These are phyloP conservation scores for Xerocomus brunneocitrinus DNA, from an alignment of 768 basidiomycete genomes.

Conservation along the genomic window DNA sequence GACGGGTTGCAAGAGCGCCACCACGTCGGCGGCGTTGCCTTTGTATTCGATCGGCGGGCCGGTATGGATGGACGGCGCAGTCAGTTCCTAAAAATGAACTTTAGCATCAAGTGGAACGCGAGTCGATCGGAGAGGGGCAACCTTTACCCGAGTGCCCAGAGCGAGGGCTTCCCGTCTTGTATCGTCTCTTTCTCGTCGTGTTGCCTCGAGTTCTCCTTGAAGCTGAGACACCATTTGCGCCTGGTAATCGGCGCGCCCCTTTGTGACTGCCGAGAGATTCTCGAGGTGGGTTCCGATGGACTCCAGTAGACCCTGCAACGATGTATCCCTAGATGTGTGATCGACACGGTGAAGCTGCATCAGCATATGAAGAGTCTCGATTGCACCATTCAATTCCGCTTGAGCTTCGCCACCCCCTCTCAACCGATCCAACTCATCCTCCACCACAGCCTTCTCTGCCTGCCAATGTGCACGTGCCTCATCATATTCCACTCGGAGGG, in stretches of 20 bases:
- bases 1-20: conserved; percentile 61
- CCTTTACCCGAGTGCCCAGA: conserved; percentile 39
- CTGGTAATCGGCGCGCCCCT: conserved; percentile 37
- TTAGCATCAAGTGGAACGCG: not conserved
- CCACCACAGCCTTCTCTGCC: conserved; percentile 42
- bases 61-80: conserved; percentile 17
- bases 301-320: conserved; percentile 44
- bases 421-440: conserved; percentile 47
- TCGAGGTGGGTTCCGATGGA: conserved; percentile 51
- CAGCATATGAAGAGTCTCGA: conserved; percentile 45
- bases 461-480: conserved; percentile 49
- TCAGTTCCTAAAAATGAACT: conserved; percentile 20
- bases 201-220: conserved; percentile 53
- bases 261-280: conserved; percentile 42
- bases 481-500: conserved; percentile 38
- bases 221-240: conserved; percentile 50
- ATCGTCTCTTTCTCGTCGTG: conserved; percentile 48
- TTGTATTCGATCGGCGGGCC: conserved; percentile 29
- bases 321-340: conserved; percentile 44
- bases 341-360: conserved; percentile 55
- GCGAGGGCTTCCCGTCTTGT: conserved; percentile 39
- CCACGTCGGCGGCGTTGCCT: conserved; percentile 51
- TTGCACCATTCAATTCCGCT: conserved; percentile 49
- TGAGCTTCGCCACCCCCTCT: conserved; percentile 37
- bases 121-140: conserved; percentile 11